Percentiles rank a stretch among this genome's conserved stretches.
phyloP scores from a whole-genome alignment of 495 filamentous ascomycete species.

The Lineolata rhizophorae region DNA sequence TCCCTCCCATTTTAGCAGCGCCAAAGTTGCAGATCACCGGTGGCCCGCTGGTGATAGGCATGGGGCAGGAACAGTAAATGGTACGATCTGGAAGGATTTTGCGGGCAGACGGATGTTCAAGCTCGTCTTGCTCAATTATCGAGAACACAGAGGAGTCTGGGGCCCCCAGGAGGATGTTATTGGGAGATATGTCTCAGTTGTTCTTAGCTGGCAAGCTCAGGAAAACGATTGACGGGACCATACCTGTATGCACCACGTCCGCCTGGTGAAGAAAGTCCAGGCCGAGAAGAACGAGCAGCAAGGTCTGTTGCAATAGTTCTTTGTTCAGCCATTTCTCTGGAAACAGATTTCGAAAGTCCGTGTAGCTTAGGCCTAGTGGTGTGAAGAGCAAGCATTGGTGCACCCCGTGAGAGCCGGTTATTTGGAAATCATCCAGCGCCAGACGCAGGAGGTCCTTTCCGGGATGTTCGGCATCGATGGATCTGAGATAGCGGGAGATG shows the following conservation, averaged over 20 bases:
- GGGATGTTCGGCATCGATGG: too few relatives aligned
- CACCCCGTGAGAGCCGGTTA: neutral
- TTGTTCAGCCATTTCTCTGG: neutral
- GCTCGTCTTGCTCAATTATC: conserved; percentile 9
- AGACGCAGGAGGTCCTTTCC: too few relatives aligned
- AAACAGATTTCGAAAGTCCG: neutral
- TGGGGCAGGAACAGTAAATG: conserved; percentile 16
- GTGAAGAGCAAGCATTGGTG: neutral
- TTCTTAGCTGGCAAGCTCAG: too few relatives aligned
- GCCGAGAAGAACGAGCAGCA: neutral
- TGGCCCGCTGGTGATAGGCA: neutral
- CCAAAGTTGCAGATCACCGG: neutral
- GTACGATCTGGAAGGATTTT: conserved; percentile 13
- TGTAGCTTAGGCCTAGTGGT: neutral
- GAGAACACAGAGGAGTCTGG: conserved; percentile 4
- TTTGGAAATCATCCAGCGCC: neutral
- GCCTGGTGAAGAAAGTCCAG: conserved; percentile 1
- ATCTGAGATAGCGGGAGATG: too few relatives aligned
- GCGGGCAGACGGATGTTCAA: conserved; percentile 12
- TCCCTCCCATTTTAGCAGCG: neutral
- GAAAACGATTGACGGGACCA: too few relatives aligned
- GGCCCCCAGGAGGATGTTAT: conserved; percentile 17
- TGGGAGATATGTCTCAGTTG: conserved; percentile 13
- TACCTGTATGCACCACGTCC: conserved; percentile 5
- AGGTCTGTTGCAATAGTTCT: neutral